phyloP scores from a whole-genome alignment of 2,329 filamentous ascomycete genomes.

The Neopestalotiopsis rosae region DNA sequence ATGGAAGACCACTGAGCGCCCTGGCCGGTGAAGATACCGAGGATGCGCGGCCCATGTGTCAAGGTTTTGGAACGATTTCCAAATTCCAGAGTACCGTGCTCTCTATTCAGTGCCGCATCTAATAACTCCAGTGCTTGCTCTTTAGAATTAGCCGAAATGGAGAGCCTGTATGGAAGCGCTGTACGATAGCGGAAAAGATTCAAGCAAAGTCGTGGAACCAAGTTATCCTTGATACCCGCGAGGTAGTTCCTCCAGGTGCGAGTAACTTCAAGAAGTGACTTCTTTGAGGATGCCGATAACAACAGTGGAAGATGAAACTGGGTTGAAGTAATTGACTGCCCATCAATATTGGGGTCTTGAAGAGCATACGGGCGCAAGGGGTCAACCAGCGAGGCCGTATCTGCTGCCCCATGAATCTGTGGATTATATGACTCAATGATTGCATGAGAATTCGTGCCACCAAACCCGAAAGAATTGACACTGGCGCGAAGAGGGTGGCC shows the following conservation, averaged over 20 bases:
- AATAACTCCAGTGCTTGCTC: conserved; percentile 31
- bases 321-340: neutral
- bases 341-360: neutral
- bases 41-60: conserved; percentile 29
- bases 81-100: conserved; percentile 15
- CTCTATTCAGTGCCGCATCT: conserved; percentile 28
- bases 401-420: conserved; percentile 31
- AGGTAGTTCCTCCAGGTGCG: conserved; percentile 37
- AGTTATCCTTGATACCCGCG: conserved; percentile 8
- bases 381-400: too few species aligned
- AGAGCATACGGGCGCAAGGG: neutral
- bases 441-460: conserved; percentile 49
- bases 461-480: conserved; percentile 52
- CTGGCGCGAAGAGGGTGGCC: conserved; percentile 47
- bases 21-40: conserved; percentile 42
- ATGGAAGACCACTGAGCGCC: conserved; percentile 42
- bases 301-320: conserved; percentile 36
- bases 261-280: conserved; percentile 36
- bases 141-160: conserved; percentile 31
- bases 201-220: conserved; percentile 36
- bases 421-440: conserved; percentile 47
- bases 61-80: conserved; percentile 29
- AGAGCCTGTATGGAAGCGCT: conserved; percentile 36
- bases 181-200: conserved; percentile 37
- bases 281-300: conserved; percentile 43